These are phyloP conservation scores for Aquanectria penicillioides DNA, from an alignment of 2,329 filamentous ascomycete species.

Conservation along the genomic window DNA sequence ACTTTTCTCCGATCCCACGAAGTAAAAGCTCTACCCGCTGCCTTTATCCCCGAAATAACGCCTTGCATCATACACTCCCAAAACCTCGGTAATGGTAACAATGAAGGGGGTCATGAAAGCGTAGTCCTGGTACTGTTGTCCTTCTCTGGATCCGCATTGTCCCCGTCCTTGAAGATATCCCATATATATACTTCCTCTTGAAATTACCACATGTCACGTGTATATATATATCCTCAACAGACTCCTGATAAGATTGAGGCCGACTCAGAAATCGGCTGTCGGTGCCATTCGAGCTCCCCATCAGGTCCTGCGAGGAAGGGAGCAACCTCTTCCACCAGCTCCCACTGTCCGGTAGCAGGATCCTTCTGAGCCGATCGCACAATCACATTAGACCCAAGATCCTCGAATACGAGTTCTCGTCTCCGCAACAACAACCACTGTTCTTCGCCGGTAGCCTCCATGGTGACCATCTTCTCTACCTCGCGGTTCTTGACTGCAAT, in stretches of 20 bases:
- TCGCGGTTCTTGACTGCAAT: constrained; percentile 51
- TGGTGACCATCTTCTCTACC: constrained; percentile 45
- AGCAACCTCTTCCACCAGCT: constrained; percentile 51
- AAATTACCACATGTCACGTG: too few relatives aligned
- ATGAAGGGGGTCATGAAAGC: not conserved
- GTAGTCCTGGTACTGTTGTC: not conserved
- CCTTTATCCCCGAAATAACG: not conserved
- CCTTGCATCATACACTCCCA: not conserved
- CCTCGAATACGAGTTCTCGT: constrained; percentile 52
- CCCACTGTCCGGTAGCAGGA: constrained; percentile 45
- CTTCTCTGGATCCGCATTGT: not conserved
- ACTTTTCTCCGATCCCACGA: too few relatives aligned
- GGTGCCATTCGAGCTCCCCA: constrained; percentile 47
- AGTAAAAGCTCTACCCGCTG: not conserved
- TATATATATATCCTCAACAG: constrained; percentile 31
- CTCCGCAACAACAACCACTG: constrained; percentile 52
- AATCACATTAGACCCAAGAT: constrained; percentile 49
- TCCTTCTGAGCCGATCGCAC: constrained; percentile 49
- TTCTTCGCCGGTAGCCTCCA: constrained; percentile 44
- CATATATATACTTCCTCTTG: too few relatives aligned
- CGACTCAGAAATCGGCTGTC: constrained; percentile 49
- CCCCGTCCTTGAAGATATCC: too few relatives aligned
- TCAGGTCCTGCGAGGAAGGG: constrained; percentile 43
- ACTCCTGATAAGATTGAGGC: constrained; percentile 38
- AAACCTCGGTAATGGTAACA: not conserved